Evolutionary conservation across 208 protist genomes (phyloP), one percentile per base, ranked within the genome.

Genomic region (Angomonas desouzai): DNA sequence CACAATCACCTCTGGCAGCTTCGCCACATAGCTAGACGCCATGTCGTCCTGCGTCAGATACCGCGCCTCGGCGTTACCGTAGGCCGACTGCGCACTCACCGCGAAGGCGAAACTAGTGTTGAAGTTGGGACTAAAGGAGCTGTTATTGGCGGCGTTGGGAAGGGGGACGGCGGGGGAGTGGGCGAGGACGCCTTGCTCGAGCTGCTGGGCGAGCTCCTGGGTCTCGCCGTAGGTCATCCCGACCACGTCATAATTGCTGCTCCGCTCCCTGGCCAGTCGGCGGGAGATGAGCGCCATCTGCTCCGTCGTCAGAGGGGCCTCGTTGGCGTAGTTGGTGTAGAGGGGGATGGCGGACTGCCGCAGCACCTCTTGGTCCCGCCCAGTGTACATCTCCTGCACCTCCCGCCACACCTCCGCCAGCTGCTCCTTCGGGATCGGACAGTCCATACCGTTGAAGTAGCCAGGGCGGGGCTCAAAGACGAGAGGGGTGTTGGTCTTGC

Each of bases 331-430:
- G 57, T 43, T 73, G 30, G 58, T 64, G 72, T 90, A 81, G 29
- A 90, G 66, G 28, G 83, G 83, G 51, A 90, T 86, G 25, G 80
- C 83, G 10, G 77, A 74, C 0, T 68, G 60, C 28, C 75, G 70
- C 20, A 62, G 32, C 64, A 77, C 60, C 48, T 73, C 72, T 10
- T 45, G 29, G 30, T 60, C 55, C 29, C 55, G 27, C 18, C 23
- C 55, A 7, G 55, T 30, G 55, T 60, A 60, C 68, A 61, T 73
- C 55, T 1, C 48, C 53, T 80, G 76, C 56, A 79, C 81, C 66
- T 79, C 66, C 48, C 70, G 70, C 77, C 76, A 83, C 47, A 87
- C 77, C 33, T 63, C 58, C 23, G 76, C 76, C 29, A 87, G 77
- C 59, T 83, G 72, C 70, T 83, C 70, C 73, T 82, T 81, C 22